phyloP scores from a whole-genome alignment of 1,139 yeast species.

The Wickerhamomyces sp. region DNA sequence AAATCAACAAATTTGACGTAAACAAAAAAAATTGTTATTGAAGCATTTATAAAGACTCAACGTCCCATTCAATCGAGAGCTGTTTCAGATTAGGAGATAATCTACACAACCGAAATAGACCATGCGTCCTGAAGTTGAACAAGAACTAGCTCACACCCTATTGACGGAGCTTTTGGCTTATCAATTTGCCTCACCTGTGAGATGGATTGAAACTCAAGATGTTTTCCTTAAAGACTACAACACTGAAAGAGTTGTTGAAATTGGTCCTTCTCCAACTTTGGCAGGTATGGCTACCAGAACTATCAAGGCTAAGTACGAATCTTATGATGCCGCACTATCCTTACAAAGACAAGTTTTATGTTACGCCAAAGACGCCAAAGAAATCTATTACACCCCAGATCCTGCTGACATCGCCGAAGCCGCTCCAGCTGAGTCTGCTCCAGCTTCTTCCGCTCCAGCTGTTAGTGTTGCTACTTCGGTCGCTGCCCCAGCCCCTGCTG shows the following conservation, averaged over 20 bases:
- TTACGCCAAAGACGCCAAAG: constrained; percentile 93
- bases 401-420: constrained; percentile 37
- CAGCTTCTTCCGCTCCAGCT: constrained; percentile 38
- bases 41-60: neutral
- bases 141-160: constrained; percentile 91
- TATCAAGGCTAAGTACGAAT: constrained; percentile 91
- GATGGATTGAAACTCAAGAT: constrained; percentile 99
- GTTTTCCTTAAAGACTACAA: constrained; percentile 90
- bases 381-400: constrained; percentile 93
- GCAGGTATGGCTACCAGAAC: constrained; percentile 99
- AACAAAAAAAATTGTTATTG: neutral
- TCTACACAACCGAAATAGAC: neutral
- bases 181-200: constrained; percentile 98
- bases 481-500: constrained; percentile 45
- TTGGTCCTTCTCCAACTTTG: constrained; percentile 97
- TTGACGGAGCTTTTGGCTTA: constrained; percentile 94
- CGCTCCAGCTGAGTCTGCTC: constrained; percentile 32
- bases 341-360: constrained; percentile 95
- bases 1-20: neutral
- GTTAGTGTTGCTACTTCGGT: constrained; percentile 43
- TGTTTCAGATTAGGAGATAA: neutral
- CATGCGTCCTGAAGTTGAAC: constrained; percentile 98
- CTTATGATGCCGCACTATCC: constrained; percentile 95
- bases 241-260: constrained; percentile 95
- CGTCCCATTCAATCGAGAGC: neutral